phyloP scores from a whole-genome alignment of 768 basidiomycete genomes.

The Lactarius hatsudake region DNA sequence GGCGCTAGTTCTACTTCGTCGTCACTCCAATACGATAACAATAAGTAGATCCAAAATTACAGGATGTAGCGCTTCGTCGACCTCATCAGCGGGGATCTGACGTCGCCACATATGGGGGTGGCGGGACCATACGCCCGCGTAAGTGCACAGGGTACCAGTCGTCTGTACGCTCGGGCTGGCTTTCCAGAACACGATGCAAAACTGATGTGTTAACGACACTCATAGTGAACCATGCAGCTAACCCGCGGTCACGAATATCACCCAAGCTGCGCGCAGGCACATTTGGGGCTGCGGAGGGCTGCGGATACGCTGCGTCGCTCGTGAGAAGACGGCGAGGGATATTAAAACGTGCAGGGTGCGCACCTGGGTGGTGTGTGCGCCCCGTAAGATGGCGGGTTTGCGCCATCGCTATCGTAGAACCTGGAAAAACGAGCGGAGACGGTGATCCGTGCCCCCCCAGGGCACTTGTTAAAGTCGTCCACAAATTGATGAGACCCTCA shows the following conservation, averaged over 20 bases:
- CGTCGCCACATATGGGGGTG: conserved; percentile 7
- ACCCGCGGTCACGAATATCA: conserved; percentile 15
- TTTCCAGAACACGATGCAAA: conserved; percentile 17
- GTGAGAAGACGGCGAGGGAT: conserved; percentile 5
- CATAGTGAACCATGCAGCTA: conserved; percentile 26
- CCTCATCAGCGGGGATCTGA: conserved; percentile 5
- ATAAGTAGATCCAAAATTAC: conserved; percentile 16
- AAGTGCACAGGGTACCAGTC: conserved; percentile 19
- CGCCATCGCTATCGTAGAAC: neutral
- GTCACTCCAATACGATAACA: conserved; percentile 16
- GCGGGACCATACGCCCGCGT: conserved; percentile 14
- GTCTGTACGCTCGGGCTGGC: conserved; percentile 11
- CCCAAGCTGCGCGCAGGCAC: conserved; percentile 27
- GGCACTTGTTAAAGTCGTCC: conserved; percentile 13
- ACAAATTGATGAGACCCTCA: conserved; percentile 20
- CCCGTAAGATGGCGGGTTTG: conserved; percentile 2
- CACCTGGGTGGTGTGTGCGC: conserved; percentile 26
- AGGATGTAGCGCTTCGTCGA: conserved; percentile 10
- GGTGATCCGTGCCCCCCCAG: neutral
- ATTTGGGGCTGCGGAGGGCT: conserved; percentile 14
- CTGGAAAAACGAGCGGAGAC: neutral
- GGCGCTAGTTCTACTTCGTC: conserved; percentile 17
- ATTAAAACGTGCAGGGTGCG: conserved; percentile 4
- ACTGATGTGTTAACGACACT: conserved; percentile 23
- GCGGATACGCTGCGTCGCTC: conserved; percentile 21